Conservation (phyloP, 2,329 filamentous ascomycete genomes). For the Trichophaea hybrida region DNA sequence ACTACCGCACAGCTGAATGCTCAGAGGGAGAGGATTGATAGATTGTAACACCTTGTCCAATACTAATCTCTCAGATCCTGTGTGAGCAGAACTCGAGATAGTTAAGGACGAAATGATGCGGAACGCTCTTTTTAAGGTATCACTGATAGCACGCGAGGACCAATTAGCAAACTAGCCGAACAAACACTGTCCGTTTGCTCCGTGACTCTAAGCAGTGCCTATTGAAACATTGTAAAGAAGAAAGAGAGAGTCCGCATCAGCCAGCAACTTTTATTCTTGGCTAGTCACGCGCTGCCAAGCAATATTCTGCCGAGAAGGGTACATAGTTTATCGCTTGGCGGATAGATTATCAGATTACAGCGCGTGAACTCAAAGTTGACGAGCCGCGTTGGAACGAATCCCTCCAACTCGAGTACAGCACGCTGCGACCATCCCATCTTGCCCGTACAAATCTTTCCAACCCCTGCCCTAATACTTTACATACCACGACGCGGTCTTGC, state of each 20-base stretch:
- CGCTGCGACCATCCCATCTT: neutral
- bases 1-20: too few relatives aligned
- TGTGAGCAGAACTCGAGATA: neutral
- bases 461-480: neutral
- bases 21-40: too few relatives aligned
- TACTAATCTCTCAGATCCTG: neutral
- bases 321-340: neutral
- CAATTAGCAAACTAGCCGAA: conserved; percentile 51
- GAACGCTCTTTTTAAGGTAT: neutral
- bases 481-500: neutral
- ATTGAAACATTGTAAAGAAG: conserved; percentile 42
- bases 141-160: conserved; percentile 56
- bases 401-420: neutral
- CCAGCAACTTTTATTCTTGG: neutral
- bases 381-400: neutral
- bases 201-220: conserved; percentile 99
- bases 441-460: neutral
- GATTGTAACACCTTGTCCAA: neutral
- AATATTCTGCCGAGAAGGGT: neutral
- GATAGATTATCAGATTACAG: conserved; percentile 1
- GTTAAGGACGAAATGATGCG: neutral
- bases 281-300: neutral
- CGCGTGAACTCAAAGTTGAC: neutral
- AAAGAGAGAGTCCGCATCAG: conserved; percentile 31
- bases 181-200: conserved; percentile 81